phyloP scores from a whole-genome alignment of 148 eudicot genomes.

The Hydrangea macrophylla region DNA sequence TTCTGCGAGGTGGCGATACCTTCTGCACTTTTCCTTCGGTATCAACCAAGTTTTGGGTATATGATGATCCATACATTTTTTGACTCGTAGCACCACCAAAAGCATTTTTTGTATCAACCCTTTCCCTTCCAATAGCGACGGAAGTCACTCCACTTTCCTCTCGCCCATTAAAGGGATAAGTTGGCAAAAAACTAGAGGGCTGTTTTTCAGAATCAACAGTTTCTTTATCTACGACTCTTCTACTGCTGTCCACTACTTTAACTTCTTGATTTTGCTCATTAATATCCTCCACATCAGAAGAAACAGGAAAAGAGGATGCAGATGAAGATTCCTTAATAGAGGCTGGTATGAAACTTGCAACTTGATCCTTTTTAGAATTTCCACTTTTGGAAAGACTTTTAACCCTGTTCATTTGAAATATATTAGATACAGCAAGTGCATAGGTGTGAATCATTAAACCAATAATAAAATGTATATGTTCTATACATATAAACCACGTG shows the following conservation, averaged over 20 bases:
- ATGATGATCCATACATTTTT: slow-evolving; percentile 33
- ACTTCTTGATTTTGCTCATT: slow-evolving; percentile 54
- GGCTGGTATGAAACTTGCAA: slow-evolving; percentile 42
- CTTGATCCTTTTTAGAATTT: slow-evolving; percentile 76
- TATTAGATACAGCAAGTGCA: background rate
- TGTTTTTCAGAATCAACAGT: slow-evolving; percentile 50
- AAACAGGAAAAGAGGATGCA: slow-evolving; percentile 36
- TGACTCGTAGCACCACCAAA: slow-evolving; percentile 45
- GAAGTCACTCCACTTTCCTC: slow-evolving; percentile 38
- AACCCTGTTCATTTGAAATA: slow-evolving; percentile 52
- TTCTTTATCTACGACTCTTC: slow-evolving; percentile 57
- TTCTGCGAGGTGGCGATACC: slow-evolving; percentile 90
- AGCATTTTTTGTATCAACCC: slow-evolving; percentile 41
- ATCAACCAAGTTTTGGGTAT: slow-evolving; percentile 42
- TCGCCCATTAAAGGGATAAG: slow-evolving; percentile 38
- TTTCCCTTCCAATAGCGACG: slow-evolving; percentile 42
- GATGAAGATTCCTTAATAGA: slow-evolving; percentile 58
- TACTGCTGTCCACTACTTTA: slow-evolving; percentile 48
- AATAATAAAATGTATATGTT: too few relatives aligned
- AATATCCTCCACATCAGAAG: slow-evolving; percentile 56
- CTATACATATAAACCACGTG: too few relatives aligned
- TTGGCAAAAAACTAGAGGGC: slow-evolving; percentile 45
- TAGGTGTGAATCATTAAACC: too few relatives aligned
- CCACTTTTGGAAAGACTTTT: slow-evolving; percentile 94
- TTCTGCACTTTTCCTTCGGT: slow-evolving; percentile 68